Evolutionary conservation across 2,329 filamentous ascomycete species (phyloP), one percentile per base, ranked within the genome.

Genomic region (Kalmusia sp.): DNA sequence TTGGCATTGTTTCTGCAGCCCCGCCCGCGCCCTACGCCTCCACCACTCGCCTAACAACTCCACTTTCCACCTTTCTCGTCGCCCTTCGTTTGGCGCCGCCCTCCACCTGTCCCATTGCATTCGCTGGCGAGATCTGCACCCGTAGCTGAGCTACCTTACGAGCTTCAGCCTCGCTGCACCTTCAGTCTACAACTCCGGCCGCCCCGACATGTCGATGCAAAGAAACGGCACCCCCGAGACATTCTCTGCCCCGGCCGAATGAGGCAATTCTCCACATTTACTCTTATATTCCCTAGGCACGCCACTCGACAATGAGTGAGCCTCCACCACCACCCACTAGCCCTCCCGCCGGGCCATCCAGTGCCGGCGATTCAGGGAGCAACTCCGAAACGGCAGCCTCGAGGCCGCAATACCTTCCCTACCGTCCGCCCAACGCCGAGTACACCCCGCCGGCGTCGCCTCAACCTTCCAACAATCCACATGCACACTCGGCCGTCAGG

Each of bases 391-490:
- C 61, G 12, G 51, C 54, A 24, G 52, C 54, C 12, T 31, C 59
- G n/a, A 57, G 53, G 47, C 57, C 58, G 4, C 61, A 62, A 14
- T 65, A 67, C 52, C 27, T 64, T 7, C 47, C 65, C 51, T 72
- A 68, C 55, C 59, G 58, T 12, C 61, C 64, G 6, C 51, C 61
- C 12, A 37, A 53, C 45, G 55, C 55, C 56, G 64, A 72, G n/a
- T 71, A 61, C 61, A 73, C 70, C 9, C 70, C 70, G 19, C 70
- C 70, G 1, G 63, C 70, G 33, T 73, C 70, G 5, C 70, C 70
- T 1, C 62, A 61, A 37, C 59, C 58, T 9, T 60, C 34, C 11
- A 60, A 21, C 24, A 11, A 61, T 33, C 59, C 62, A 3, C 61
- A 65, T 52, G 51, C 52, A 27, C 57, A 45, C 27, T 52, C 63